Evolutionary conservation across 2,329 filamentous ascomycete species (phyloP).

Genomic region (Beauveria sp.): DNA sequence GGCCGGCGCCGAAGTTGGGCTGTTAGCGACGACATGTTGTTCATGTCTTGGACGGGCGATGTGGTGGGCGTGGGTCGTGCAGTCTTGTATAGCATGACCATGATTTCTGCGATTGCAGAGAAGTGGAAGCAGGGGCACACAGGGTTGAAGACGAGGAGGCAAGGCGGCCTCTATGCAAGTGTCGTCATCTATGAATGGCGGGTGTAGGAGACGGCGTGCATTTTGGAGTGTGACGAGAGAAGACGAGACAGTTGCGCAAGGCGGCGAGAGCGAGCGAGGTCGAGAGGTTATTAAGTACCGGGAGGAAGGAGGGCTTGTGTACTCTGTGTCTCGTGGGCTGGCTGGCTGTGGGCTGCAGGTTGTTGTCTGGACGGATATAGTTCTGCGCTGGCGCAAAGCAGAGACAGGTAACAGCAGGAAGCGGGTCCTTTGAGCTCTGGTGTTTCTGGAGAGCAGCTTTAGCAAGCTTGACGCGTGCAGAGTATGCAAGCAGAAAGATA

Average conservation of each 20-base stretch:
- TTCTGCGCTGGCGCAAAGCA: neutral
- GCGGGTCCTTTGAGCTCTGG: neutral
- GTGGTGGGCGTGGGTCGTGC: constrained; percentile 13
- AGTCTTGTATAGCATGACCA: constrained; percentile 10
- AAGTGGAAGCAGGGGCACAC: neutral
- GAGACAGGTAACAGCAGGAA: neutral
- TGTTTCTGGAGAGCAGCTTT: neutral
- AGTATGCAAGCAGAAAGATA: neutral
- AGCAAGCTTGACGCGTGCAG: neutral
- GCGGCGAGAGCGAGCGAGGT: constrained; percentile 3
- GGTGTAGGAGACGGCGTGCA: neutral
- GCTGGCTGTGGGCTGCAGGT: neutral
- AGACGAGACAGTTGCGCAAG: constrained; percentile 1
- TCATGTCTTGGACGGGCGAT: constrained; percentile 19
- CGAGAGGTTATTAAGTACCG: constrained; percentile 6
- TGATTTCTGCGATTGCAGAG: neutral
- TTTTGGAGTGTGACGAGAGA: constrained; percentile 8
- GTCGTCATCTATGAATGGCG: constrained; percentile 11
- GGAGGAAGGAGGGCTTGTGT: neutral
- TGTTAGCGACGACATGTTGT: constrained; percentile 35
- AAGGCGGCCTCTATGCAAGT: constrained; percentile 3
- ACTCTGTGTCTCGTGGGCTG: constrained; percentile 4
- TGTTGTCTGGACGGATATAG: neutral
- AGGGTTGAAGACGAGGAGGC: neutral
- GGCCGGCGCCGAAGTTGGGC: constrained; percentile 32